Base-by-base conservation (phyloP, 805 yeast species). In the Lachancea thermotolerans region DNA sequence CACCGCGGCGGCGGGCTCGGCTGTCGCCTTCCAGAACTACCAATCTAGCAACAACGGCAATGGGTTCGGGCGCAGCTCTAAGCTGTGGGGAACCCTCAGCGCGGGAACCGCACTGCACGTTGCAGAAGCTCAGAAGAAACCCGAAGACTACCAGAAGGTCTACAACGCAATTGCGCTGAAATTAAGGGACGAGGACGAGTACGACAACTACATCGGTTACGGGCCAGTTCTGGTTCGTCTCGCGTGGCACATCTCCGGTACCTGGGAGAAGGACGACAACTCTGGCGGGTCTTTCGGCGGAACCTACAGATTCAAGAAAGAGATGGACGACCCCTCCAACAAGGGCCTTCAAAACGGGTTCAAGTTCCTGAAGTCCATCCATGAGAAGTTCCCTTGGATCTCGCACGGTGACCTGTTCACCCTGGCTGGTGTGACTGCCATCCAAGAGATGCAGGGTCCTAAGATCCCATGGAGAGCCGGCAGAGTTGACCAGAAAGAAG, bases 231-330 rank as follows among this genome's bases (percentile, higher is more conserved):
- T 87, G 35, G 78, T 87, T 18, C 78, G 95, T 56, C 72, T 85
- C 45, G 84, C 95, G 25, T 87, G 95, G 95, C 95, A 87, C 61
- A 77, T 82, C 31, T 76, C 86, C 46, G 95, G 95, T n/a, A 85
- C 93, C 15, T 88, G 72, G 64, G 87, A 85, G 56, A 69, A 68
- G 52, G 60, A 64, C n/a, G 66, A 69, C 16, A 70, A 74, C 38
- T 62, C 81, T 1, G 87, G 86, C 37, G 87, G 88, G 2, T 78
- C 86, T 1, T 79, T 72, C 55, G 87, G 88, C 37, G 88, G 87
- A 39, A 81, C 89, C 11, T 79, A 81, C 75, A 69, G 73, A 54
- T 72, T 58, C 59, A 61, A 63, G 27, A 63, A 72, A 45, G 86
- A 81, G 58, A 68, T 71, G 37, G 57, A 61, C 37, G 83, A 79